Conservation (phyloP, 164 flowering plant species). For the Vitis riparia region DNA sequence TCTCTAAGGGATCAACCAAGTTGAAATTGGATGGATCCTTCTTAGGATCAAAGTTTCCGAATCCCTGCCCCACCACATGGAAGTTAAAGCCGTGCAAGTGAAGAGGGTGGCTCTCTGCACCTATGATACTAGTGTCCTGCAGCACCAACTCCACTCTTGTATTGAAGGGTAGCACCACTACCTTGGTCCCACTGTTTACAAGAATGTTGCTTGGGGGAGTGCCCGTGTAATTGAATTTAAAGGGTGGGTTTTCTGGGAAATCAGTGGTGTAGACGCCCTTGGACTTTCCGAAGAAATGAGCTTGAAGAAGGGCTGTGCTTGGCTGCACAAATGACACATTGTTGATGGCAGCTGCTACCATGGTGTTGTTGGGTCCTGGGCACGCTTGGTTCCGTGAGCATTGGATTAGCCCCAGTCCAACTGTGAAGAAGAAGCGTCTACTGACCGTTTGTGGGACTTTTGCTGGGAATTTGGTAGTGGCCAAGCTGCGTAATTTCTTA, state of each 20-base stretch:
- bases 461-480: constrained; percentile 46
- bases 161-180: constrained; percentile 50
- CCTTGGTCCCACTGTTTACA: constrained; percentile 46
- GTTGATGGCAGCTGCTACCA: constrained; percentile 41
- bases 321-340: constrained; percentile 59
- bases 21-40: constrained; percentile 56
- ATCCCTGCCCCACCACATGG: constrained; percentile 68
- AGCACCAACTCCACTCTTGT: constrained; percentile 60
- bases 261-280: constrained; percentile 54
- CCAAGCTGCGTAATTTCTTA: constrained; percentile 48
- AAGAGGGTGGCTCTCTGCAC: constrained; percentile 68
- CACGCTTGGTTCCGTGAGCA: constrained; percentile 51
- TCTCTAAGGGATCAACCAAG: constrained; percentile 57
- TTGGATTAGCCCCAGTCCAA: constrained; percentile 54
- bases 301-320: constrained; percentile 51
- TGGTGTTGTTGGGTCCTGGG: constrained; percentile 63
- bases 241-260: constrained; percentile 44
- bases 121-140: constrained; percentile 66
- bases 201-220: constrained; percentile 51
- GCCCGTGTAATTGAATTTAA: constrained; percentile 63
- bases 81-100: constrained; percentile 78
- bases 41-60: constrained; percentile 54
- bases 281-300: constrained; percentile 46
- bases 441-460: constrained; percentile 57
- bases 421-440: constrained; percentile 55